A percentile compares a stretch with the other conserved stretches of the same genome.
Conservation (phyloP, 768 basidiomycete genomes). For the Asterophora parasitica region DNA sequence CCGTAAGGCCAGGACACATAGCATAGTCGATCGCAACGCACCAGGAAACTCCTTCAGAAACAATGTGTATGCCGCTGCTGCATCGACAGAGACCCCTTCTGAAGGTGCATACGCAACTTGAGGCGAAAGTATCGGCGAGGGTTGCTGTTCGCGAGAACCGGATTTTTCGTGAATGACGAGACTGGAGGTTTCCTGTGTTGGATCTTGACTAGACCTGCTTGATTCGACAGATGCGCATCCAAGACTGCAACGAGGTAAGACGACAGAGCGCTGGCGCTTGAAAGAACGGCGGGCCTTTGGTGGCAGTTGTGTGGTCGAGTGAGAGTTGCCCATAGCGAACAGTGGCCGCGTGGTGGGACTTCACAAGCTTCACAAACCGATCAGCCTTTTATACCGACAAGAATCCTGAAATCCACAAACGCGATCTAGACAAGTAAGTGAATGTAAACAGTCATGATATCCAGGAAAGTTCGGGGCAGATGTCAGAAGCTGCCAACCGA, state of each 20-base stretch:
- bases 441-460: slow-evolving; percentile 13
- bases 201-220: slow-evolving; percentile 29
- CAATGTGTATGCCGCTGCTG: slow-evolving; percentile 37
- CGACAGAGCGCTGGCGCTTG: slow-evolving; percentile 28
- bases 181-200: slow-evolving; percentile 36
- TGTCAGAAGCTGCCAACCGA: slow-evolving; percentile 13
- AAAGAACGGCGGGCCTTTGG: slow-evolving; percentile 19
- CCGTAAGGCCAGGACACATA: slow-evolving; percentile 1
- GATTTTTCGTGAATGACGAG: slow-evolving; percentile 29
- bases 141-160: slow-evolving; percentile 19
- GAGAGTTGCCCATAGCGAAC: slow-evolving; percentile 29
- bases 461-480: slow-evolving; percentile 8
- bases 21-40: slow-evolving; percentile 14
- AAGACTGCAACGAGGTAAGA: slow-evolving; percentile 36
- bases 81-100: slow-evolving; percentile 28
- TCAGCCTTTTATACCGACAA: slow-evolving; percentile 13
- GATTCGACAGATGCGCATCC: slow-evolving; percentile 33
- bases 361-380: background rate
- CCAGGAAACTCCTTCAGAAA: slow-evolving; percentile 45
- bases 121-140: slow-evolving; percentile 16
- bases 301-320: slow-evolving; percentile 18
- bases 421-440: slow-evolving; percentile 11
- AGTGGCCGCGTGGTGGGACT: slow-evolving; percentile 2
- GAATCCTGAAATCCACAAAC: slow-evolving; percentile 3
- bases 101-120: slow-evolving; percentile 25